phyloP scores from a whole-genome alignment of 768 basidiomycete genomes.

The Suillus sp. region DNA sequence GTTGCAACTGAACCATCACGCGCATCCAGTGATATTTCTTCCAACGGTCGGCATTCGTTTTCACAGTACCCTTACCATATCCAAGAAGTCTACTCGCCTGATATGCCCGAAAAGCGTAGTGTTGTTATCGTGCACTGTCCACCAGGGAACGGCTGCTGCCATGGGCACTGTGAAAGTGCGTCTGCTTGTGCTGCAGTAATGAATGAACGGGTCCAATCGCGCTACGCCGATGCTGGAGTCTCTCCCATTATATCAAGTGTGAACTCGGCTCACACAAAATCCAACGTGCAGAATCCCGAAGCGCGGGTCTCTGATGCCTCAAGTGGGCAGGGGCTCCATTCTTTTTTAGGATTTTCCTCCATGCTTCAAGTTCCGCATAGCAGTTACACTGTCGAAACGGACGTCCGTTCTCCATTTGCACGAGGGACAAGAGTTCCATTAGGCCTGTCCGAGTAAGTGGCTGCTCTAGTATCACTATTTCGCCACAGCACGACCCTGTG shows the following conservation, averaged over 20 bases:
- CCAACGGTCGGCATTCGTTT: not conserved
- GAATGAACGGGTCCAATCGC: conserved; percentile 7
- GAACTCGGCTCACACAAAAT: conserved; percentile 3
- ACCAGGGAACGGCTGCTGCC: not conserved
- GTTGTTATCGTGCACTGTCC: conserved; percentile 6
- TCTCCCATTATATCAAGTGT: conserved; percentile 26
- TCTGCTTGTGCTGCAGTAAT: not conserved
- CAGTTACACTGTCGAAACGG: conserved; percentile 18
- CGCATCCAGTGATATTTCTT: not conserved
- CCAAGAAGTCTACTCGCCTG: conserved; percentile 6
- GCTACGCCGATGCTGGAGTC: conserved; percentile 31
- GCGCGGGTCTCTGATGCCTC: conserved; percentile 5
- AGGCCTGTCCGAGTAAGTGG: conserved; percentile 25
- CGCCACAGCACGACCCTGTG: not conserved
- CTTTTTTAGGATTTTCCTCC: conserved; percentile 14
- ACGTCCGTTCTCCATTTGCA: conserved; percentile 33
- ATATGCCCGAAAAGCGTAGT: not conserved
- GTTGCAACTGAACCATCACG: not conserved
- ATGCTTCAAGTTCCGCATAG: conserved; percentile 18
- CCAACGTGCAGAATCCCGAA: not conserved
- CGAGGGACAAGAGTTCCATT: conserved; percentile 28
- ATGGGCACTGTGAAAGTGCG: not conserved
- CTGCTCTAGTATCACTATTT: not conserved
- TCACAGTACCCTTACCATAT: not conserved
- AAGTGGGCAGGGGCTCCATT: not conserved